Evolutionary conservation across 2,329 filamentous ascomycete genomes (phyloP).

Genomic region (Colletotrichum incanum): DNA sequence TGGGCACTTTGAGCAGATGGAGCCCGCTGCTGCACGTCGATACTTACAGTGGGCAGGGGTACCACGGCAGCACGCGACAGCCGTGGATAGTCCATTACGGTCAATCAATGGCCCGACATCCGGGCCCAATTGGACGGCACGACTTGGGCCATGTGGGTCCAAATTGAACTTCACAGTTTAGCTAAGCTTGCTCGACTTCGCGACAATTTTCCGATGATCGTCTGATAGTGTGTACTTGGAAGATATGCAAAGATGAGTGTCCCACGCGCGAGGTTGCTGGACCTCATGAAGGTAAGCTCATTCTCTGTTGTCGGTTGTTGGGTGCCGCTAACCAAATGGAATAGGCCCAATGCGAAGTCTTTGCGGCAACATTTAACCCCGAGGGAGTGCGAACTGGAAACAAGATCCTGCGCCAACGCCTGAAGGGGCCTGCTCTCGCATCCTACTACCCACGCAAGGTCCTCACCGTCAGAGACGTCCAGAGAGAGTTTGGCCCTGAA

Average conservation of each 20-base stretch:
- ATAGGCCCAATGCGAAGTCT: conserved; percentile 92
- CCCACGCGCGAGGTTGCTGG: conserved; percentile 73
- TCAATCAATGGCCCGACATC: conserved; percentile 28
- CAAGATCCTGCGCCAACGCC: conserved; percentile 90
- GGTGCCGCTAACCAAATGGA: neutral
- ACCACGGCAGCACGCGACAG: neutral
- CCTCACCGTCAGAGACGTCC: conserved; percentile 81
- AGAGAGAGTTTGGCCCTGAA: conserved; percentile 76
- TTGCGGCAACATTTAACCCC: conserved; percentile 93
- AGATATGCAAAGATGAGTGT: conserved; percentile 70
- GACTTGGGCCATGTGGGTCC: conserved; percentile 1
- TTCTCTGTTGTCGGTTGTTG: neutral
- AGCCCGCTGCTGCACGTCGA: conserved; percentile 1
- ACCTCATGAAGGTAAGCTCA: conserved; percentile 81
- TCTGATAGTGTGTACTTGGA: conserved; percentile 23
- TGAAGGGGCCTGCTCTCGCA: conserved; percentile 86
- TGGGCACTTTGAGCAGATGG: neutral
- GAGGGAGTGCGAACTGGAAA: conserved; percentile 86
- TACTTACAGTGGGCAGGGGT: neutral
- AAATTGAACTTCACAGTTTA: conserved; percentile 19
- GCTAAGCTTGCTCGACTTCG: conserved; percentile 25
- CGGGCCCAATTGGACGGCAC: conserved; percentile 1
- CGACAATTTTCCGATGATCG: conserved; percentile 36
- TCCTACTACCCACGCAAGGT: conserved; percentile 90
- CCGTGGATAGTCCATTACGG: neutral